A percentile compares a stretch with the other conserved stretches of the same genome.
Conservation (phyloP, 2,329 filamentous ascomycete genomes). For the Epichloe bromicola region DNA sequence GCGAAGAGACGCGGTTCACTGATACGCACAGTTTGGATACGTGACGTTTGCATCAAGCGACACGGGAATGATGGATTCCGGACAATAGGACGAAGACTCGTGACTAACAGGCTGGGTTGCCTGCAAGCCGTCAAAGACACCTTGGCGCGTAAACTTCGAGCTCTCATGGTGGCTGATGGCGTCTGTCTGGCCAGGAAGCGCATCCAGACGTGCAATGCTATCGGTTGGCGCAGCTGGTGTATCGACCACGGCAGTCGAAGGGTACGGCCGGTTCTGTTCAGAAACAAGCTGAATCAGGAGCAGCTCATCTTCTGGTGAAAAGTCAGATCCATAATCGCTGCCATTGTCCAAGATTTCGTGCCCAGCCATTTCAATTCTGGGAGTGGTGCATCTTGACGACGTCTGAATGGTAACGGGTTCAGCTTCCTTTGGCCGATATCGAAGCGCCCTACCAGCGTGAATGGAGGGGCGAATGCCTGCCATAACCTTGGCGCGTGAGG, state of each 20-base stretch:
- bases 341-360: slow-evolving; percentile 12
- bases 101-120: not conserved
- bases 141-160: not conserved
- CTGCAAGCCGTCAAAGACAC: not conserved
- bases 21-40: slow-evolving; percentile 41
- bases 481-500: not conserved
- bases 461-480: not conserved
- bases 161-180: not conserved
- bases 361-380: slow-evolving; percentile 1
- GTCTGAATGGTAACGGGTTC: not conserved
- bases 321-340: slow-evolving; percentile 33
- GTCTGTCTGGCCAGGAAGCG: slow-evolving; percentile 1
- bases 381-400: not conserved
- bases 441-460: not conserved
- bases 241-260: not conserved
- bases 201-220: not conserved
- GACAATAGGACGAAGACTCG: not conserved
- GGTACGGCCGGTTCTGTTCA: slow-evolving; percentile 4
- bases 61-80: slow-evolving; percentile 1
- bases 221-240: not conserved
- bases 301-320: slow-evolving; percentile 33
- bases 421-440: not conserved
- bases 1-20: not conserved
- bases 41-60: slow-evolving; percentile 17
- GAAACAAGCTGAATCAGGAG: slow-evolving; percentile 23